These are phyloP conservation scores for Beauveria asiatica DNA, from an alignment of 2,329 filamentous ascomycete species.

Conservation along the genomic window DNA sequence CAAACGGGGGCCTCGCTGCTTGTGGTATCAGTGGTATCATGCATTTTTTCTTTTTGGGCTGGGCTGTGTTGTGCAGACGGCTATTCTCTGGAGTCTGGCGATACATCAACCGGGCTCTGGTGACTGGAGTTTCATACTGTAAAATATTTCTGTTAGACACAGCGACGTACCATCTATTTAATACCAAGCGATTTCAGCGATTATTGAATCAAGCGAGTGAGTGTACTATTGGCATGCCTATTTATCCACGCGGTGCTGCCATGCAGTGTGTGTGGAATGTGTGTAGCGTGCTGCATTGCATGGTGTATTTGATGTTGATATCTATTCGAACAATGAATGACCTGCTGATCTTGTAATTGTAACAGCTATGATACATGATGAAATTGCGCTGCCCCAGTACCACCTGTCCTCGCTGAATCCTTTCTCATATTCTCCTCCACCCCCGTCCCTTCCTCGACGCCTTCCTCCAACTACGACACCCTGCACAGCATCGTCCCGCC, in stretches of 20 bases:
- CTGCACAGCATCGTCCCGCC: constrained; percentile 76
- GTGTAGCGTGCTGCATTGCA: not conserved
- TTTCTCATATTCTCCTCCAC: not conserved
- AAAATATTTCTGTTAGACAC: not conserved
- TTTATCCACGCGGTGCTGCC: not conserved
- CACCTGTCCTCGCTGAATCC: not conserved
- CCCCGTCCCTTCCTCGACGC: too few species aligned
- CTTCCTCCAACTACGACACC: constrained; percentile 38
- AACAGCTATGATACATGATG: constrained; percentile 9
- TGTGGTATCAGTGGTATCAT: not conserved
- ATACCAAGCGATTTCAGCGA: constrained; percentile 4
- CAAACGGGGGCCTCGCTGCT: not conserved
- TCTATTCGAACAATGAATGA: constrained; percentile 9
- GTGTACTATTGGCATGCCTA: not conserved
- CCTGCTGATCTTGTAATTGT: constrained; percentile 1
- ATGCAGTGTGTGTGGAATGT: not conserved
- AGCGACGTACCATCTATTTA: constrained; percentile 3
- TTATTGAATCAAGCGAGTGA: not conserved
- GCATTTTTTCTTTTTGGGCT: constrained; percentile 5
- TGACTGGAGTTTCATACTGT: constrained; percentile 4
- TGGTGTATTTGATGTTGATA: not conserved
- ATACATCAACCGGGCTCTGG: not conserved
- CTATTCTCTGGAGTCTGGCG: constrained; percentile 7
- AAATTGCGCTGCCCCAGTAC: not conserved
- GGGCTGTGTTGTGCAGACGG: constrained; percentile 2